Evolutionary conservation across 345 rosid species (phyloP).

Genomic region (Arabis alpina): DNA sequence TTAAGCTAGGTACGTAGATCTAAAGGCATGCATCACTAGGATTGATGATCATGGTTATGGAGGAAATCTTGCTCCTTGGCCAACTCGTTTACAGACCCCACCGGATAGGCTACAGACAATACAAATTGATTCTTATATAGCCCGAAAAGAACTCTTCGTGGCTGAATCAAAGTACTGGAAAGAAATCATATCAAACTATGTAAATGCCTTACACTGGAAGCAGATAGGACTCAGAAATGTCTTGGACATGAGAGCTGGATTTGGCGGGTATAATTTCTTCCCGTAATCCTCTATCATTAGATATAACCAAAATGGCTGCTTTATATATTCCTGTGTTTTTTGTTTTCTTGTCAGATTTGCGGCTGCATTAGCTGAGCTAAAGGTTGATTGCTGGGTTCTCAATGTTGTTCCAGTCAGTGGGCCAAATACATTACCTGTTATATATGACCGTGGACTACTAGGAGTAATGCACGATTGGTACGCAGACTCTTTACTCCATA

Average conservation of each 20-base stretch:
- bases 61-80: constrained; percentile 75
- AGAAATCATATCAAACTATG: constrained; percentile 76
- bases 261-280: constrained; percentile 75
- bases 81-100: constrained; percentile 77
- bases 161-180: constrained; percentile 94
- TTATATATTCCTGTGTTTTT: constrained; percentile 24
- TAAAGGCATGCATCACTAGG: constrained; percentile 84
- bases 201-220: constrained; percentile 82
- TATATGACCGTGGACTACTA: constrained; percentile 93
- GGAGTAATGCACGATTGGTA: constrained; percentile 99
- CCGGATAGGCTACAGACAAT: constrained; percentile 94
- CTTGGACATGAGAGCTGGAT: constrained; percentile 97
- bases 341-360: constrained; percentile 72
- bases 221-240: constrained; percentile 84
- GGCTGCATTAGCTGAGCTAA: constrained; percentile 72
- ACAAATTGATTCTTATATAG: constrained; percentile 77
- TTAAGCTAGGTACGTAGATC: constrained; percentile 70
- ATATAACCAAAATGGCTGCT: neutral
- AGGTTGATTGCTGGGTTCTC: constrained; percentile 84
- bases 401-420: constrained; percentile 92
- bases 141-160: constrained; percentile 83
- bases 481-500: constrained; percentile 13
- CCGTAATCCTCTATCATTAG: neutral
- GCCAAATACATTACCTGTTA: constrained; percentile 90
- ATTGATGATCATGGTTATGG: constrained; percentile 89